Base-by-base conservation (phyloP, 2,329 filamentous ascomycete species). In the Fusarium sp. region DNA sequence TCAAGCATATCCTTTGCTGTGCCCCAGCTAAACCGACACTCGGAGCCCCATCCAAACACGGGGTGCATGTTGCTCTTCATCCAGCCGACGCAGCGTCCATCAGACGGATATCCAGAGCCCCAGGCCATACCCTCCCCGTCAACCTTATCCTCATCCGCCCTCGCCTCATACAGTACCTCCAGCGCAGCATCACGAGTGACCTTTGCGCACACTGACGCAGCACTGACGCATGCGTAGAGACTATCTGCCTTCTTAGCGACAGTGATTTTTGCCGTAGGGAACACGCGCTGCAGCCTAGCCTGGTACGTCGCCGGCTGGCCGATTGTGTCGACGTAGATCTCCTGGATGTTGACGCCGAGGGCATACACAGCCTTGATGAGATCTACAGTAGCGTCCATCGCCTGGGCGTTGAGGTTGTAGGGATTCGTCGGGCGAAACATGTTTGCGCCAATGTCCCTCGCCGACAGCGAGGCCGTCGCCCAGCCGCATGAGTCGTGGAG, bases 331-430 rank as follows among this genome's bases (percentile, higher is more conserved):
- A 99, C 93, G 75, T 93, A 99, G 47, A 99, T 91, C 76, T 97
- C 92, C 54, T 83, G 85, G 5, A 98, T 82, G 74, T 96, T 93
- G 61, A 98, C 91, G 32, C 92, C 91, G 19, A 83, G 82, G 8
- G 86, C 87, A 32, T 95, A 83, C 5, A 97, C 91, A 32, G 88
- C 88, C 52, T 87, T 82, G 71, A 98, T 94, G 48, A 99, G 82
- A 35, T 86, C 85, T 24, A 96, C 87, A 0, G 94, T 98, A 5
- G 94, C 91, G 76, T 97, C 93, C 87, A 95, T 90, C 15, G 94
- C 94, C 77, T 99, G 95, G 5, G 93, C 92, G 74, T 99, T 99
- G 65, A 99, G 86, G 75, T 99, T 99, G 79, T 97, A 96, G 4
- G 81, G 74, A 15, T 79, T 79, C 8, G 81, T 80, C 3, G 88